These are phyloP conservation scores for Murraya paniculata DNA, from an alignment of 345 rosid genomes.

Conservation along the genomic window DNA sequence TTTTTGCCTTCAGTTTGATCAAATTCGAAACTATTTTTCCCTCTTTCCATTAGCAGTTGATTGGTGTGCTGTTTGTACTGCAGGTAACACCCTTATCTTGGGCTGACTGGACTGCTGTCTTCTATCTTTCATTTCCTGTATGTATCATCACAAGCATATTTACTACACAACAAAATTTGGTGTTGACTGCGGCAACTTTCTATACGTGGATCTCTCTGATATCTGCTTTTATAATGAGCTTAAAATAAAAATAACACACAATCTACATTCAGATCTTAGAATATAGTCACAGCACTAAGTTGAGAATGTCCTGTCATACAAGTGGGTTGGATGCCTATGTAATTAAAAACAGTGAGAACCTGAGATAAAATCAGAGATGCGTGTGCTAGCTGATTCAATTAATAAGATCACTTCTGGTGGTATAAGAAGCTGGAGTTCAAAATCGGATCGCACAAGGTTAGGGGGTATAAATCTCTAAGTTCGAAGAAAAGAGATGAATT, in stretches of 20 bases:
- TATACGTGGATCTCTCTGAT: not conserved
- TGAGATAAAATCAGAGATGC: not conserved
- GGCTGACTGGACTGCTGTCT: slow-evolving; percentile 81
- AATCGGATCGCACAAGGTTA: no score
- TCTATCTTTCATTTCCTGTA: slow-evolving; percentile 97
- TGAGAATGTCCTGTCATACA: not conserved
- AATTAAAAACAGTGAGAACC: not conserved
- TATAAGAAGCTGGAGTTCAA: not conserved
- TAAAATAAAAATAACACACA: not conserved
- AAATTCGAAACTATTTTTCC: not conserved
- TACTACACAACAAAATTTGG: not conserved
- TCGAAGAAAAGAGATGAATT: no score
- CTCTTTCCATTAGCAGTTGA: slow-evolving; percentile 1
- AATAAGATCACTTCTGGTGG: not conserved
- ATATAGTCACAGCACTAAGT: not conserved
- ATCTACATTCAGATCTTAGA: not conserved
- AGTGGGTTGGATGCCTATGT: slow-evolving; percentile 4
- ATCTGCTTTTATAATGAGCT: not conserved
- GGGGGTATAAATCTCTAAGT: no score
- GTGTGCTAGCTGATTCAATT: not conserved
- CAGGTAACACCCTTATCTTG: slow-evolving; percentile 96
- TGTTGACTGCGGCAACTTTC: not conserved
- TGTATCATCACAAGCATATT: slow-evolving; percentile 11
- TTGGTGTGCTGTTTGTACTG: slow-evolving; percentile 25
- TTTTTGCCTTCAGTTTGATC: slow-evolving; percentile 9